phyloP scores from a whole-genome alignment of 2,329 filamentous ascomycete species.

The Talaromyces islandicus region DNA sequence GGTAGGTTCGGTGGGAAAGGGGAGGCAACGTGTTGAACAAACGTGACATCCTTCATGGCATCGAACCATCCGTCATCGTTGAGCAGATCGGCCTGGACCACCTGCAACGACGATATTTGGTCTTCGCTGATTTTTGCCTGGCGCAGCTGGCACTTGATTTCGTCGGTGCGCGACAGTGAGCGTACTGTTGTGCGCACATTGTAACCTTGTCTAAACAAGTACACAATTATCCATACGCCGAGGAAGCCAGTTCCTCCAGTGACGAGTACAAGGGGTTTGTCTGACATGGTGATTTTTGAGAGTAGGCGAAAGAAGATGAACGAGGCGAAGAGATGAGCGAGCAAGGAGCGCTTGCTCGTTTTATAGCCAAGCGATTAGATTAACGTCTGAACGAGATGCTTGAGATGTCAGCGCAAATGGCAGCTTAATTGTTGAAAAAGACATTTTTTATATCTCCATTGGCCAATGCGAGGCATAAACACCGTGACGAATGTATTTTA shows the following conservation, averaged over 20 bases:
- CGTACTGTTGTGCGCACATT: constrained; percentile 6
- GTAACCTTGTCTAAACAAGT: not conserved
- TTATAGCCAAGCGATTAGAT: not conserved
- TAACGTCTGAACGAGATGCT: not conserved
- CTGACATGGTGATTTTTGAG: not conserved
- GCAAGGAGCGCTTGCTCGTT: not conserved
- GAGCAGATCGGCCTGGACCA: constrained; percentile 3
- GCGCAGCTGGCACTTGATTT: not conserved
- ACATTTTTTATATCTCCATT: not conserved
- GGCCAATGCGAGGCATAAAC: not conserved
- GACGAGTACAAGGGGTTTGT: constrained; percentile 5
- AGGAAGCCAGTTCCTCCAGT: constrained; percentile 9
- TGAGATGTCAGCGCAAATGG: not conserved
- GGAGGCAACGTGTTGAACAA: constrained; percentile 9
- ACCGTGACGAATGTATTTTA: not conserved
- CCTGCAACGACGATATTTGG: constrained; percentile 1
- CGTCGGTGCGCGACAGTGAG: not conserved
- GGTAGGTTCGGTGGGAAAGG: not conserved
- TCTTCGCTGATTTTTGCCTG: constrained; percentile 1
- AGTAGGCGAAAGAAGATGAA: not conserved
- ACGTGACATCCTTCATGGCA: constrained; percentile 6
- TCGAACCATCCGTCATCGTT: constrained; percentile 5
- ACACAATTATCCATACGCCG: not conserved
- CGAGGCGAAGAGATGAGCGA: not conserved
- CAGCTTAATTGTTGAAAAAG: not conserved